phyloP scores from a whole-genome alignment of 805 yeast species.

The Kazachstania africana region DNA sequence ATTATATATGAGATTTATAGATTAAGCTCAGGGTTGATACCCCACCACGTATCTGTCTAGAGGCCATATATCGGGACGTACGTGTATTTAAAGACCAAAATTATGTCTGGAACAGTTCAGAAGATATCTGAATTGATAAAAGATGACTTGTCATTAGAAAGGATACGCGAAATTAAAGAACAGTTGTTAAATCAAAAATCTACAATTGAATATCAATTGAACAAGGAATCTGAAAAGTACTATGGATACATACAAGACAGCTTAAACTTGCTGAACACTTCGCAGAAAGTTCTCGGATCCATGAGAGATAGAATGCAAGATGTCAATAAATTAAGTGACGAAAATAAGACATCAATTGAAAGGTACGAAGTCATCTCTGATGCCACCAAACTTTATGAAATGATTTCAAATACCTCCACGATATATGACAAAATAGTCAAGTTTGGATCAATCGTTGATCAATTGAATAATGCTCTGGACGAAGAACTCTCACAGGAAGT shows the following conservation, averaged over 20 bases:
- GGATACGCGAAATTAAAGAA: slow-evolving; percentile 39
- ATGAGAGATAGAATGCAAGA: slow-evolving; percentile 35
- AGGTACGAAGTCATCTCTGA: slow-evolving; percentile 59
- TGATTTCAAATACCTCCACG: slow-evolving; percentile 55
- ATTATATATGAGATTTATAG: no score
- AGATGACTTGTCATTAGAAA: slow-evolving; percentile 41
- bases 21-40: no score
- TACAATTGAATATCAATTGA: slow-evolving; percentile 62
- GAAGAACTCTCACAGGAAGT: slow-evolving; percentile 24
- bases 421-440: slow-evolving; percentile 52
- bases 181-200: slow-evolving; percentile 60
- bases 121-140: slow-evolving; percentile 24
- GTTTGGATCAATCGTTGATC: slow-evolving; percentile 39
- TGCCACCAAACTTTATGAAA: slow-evolving; percentile 58
- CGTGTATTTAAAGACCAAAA: no score
- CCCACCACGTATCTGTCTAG: no score
- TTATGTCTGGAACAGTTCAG: no score
- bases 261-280: slow-evolving; percentile 27
- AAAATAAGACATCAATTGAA: slow-evolving; percentile 45
- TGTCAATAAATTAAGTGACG: slow-evolving; percentile 40
- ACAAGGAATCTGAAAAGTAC: slow-evolving; percentile 55
- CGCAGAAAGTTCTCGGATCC: slow-evolving; percentile 37
- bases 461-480: slow-evolving; percentile 43
- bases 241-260: slow-evolving; percentile 42
- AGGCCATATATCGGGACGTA: no score